Base-by-base conservation (phyloP, 306 rosid genomes). In the Gillenia trifoliata region DNA sequence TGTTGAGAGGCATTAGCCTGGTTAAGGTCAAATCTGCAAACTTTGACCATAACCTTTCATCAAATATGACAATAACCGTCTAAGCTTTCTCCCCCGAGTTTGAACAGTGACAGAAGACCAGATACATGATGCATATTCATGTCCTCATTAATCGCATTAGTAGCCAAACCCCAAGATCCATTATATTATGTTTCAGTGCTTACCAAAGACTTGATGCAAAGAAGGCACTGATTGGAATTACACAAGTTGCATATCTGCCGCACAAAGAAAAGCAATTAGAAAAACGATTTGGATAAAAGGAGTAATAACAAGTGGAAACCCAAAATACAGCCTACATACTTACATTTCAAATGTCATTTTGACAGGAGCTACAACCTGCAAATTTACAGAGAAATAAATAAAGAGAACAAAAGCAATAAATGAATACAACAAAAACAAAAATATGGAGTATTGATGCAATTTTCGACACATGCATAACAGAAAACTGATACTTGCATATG, bases 121-220 rank as follows among this genome's bases (percentile, higher is more conserved):
- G 41, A 67, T 29, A n/a, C 41, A 47, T 66, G 38, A 41, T 43
- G 17, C 71, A 1, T 9, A 31, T 31, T 8, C 47, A 52, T 52
- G 13, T 31, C 47, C 34, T 54, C 23, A 9, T 0, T 33, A 15
- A 4, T 54, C 23, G 17, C 38, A 11, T 40, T 38, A 57, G 56
- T 55, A 56, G 66, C 52, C 19, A 36, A 49, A 49, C 61, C n/a
- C n/a, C n/a, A n/a, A n/a, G n/a, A n/a, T n/a, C n/a, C n/a, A n/a
- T n/a, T n/a, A n/a, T n/a, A n/a, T n/a, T n/a, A n/a, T n/a, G n/a
- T n/a, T 64, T 19, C 17, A 43, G 75, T 73, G 75, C 92, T 93
- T 85, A 93, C 97, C 97, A 93, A 56, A 93, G 97, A 77, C 98
- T 93, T 72, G 97, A 91, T 25, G 98, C 98, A 71, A 93, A 91